These are phyloP conservation scores for Nannizziopsis barbatae DNA, from an alignment of 2,329 filamentous ascomycete species.

Conservation along the genomic window DNA sequence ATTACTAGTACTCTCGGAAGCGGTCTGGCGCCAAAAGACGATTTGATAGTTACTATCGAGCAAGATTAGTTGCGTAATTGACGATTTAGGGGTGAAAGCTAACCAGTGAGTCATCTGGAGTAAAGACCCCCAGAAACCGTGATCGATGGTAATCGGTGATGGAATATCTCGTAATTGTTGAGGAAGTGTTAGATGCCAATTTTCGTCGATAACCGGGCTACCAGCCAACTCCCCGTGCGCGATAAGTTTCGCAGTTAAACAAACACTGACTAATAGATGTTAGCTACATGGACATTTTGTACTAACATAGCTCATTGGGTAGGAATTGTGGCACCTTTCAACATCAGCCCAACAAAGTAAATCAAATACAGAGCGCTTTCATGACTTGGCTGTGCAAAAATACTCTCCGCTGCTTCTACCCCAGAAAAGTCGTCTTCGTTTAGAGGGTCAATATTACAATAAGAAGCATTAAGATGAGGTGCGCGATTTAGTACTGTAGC, in stretches of 20 bases:
- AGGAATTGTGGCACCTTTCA: not conserved
- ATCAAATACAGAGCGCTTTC: conserved; percentile 1
- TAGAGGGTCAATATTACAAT: conserved; percentile 17
- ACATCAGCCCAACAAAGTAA: not conserved
- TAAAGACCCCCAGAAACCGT: not conserved
- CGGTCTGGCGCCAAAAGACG: not conserved
- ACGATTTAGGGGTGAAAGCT: not conserved
- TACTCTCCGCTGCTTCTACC: not conserved
- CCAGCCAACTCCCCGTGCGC: not conserved
- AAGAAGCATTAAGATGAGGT: conserved; percentile 17
- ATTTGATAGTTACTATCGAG: conserved; percentile 3
- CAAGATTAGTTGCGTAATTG: not conserved
- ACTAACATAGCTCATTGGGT: too few species aligned
- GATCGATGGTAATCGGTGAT: not conserved
- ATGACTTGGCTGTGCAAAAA: not conserved
- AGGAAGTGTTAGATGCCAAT: not conserved
- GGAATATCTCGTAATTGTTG: not conserved
- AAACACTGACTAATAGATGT: too few species aligned
- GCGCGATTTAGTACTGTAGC: conserved; percentile 18
- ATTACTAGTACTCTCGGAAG: not conserved
- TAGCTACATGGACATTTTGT: too few species aligned
- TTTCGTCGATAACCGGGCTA: not conserved
- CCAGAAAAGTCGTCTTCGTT: conserved; percentile 16
- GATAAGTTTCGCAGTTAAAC: too few species aligned
- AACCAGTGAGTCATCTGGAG: not conserved